phyloP scores from a whole-genome alignment of 2,329 filamentous ascomycete species.

The Curvularia lunata region DNA sequence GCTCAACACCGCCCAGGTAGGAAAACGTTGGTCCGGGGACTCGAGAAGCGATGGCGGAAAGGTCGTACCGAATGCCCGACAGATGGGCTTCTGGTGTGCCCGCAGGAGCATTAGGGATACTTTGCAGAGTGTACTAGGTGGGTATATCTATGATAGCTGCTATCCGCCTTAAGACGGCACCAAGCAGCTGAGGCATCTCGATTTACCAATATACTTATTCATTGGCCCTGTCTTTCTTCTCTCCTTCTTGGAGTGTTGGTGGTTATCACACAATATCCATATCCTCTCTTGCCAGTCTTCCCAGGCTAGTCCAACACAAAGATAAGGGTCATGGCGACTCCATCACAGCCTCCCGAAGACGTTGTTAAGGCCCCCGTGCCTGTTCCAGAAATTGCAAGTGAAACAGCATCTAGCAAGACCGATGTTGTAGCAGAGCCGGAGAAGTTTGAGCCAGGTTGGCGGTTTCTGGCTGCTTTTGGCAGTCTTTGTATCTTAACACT shows the following conservation, averaged over 20 bases:
- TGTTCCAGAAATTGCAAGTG: conserved; percentile 7
- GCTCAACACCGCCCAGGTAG: neutral
- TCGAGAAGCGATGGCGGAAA: neutral
- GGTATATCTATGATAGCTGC: neutral
- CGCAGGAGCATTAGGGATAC: neutral
- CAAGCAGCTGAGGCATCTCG: neutral
- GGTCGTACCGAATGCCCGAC: neutral
- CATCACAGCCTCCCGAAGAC: conserved; percentile 19
- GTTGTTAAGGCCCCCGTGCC: conserved; percentile 15
- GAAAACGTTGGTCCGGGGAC: neutral
- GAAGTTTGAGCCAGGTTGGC: conserved; percentile 42
- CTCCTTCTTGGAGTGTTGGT: neutral
- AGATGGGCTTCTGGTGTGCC: neutral
- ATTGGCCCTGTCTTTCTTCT: neutral
- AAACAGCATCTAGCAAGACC: conserved; percentile 19
- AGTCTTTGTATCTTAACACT: conserved; percentile 63
- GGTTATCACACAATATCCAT: no score
- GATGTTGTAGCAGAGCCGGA: conserved; percentile 14
- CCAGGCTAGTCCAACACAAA: neutral
- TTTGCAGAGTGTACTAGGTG: neutral
- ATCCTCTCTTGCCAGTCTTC: neutral
- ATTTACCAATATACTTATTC: neutral
- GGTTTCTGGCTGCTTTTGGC: conserved; percentile 43
- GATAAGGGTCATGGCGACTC: conserved; percentile 15
- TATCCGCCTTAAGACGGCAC: neutral